Conservation (phyloP, 2,329 filamentous ascomycete species). For the Chrysoporthe deuterocubensis region DNA sequence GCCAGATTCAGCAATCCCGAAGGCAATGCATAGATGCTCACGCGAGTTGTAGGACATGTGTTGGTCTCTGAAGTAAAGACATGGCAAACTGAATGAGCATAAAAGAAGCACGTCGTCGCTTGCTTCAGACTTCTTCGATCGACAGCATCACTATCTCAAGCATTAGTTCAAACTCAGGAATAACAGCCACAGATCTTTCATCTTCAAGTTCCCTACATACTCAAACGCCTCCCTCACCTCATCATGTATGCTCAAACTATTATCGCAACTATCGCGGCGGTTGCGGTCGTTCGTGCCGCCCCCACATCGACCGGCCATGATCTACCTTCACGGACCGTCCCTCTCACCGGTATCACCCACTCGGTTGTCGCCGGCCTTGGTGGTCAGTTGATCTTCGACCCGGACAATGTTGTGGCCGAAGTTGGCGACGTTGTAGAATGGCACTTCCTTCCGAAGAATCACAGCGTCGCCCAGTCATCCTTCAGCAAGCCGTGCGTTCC, state of each 20-base stretch:
- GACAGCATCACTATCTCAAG: slow-evolving; percentile 6
- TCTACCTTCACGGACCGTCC: slow-evolving; percentile 39
- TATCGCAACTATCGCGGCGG: slow-evolving; percentile 35
- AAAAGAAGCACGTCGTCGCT: neutral
- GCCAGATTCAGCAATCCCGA: neutral
- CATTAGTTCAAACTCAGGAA: neutral
- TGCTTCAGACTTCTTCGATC: neutral
- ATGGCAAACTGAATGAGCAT: neutral
- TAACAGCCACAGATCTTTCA: neutral
- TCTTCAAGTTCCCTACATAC: neutral
- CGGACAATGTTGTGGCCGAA: slow-evolving; percentile 55
- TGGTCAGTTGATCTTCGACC: slow-evolving; percentile 52
- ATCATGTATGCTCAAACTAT: slow-evolving; percentile 40
- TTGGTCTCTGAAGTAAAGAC: neutral
- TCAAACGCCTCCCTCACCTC: neutral
- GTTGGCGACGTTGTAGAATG: slow-evolving; percentile 58
- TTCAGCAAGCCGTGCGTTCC: slow-evolving; percentile 50
- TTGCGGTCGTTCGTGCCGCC: slow-evolving; percentile 36
- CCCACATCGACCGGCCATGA: slow-evolving; percentile 38
- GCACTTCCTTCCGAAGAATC: slow-evolving; percentile 57
- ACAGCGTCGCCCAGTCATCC: slow-evolving; percentile 50
- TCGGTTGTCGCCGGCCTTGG: slow-evolving; percentile 49
- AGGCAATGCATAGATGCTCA: neutral
- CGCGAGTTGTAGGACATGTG: neutral
- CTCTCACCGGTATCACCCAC: slow-evolving; percentile 48